Percentiles rank a stretch among this genome's conserved stretches.
Conservation (phyloP, 495 filamentous ascomycete species). For the Aspergillus hancockii region DNA sequence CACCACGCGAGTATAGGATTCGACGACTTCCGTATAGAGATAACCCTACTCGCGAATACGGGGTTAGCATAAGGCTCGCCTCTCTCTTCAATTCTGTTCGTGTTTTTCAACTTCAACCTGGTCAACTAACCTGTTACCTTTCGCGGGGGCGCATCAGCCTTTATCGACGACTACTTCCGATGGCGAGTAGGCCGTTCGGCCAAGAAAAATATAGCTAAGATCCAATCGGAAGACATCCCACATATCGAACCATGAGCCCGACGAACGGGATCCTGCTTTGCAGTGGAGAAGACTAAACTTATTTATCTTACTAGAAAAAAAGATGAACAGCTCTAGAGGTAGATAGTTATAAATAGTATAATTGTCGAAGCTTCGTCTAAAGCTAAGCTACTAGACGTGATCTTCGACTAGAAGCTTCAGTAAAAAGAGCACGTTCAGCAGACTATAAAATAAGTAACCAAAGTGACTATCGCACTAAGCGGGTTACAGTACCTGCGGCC, state of each 20-base stretch:
- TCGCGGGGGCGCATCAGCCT: slow-evolving; percentile 24
- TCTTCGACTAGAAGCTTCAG: slow-evolving; percentile 22
- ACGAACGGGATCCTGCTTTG: slow-evolving; percentile 21
- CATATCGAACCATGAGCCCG: slow-evolving; percentile 22
- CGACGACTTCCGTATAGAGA: slow-evolving; percentile 23
- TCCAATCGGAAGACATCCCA: slow-evolving; percentile 23
- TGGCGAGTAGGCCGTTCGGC: slow-evolving; percentile 19
- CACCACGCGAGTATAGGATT: slow-evolving; percentile 25
- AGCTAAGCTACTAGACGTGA: slow-evolving; percentile 26
- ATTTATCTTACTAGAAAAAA: slow-evolving; percentile 26
- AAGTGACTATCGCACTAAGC: slow-evolving; percentile 18
- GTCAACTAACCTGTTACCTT: slow-evolving; percentile 24
- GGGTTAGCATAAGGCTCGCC: slow-evolving; percentile 30
- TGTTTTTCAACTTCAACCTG: slow-evolving; percentile 30
- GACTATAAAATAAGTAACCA: slow-evolving; percentile 23
- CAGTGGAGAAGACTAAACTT: slow-evolving; percentile 27
- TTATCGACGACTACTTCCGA: slow-evolving; percentile 30
- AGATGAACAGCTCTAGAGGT: slow-evolving; percentile 9
- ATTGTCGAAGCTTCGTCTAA: slow-evolving; percentile 16
- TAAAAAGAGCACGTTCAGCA: slow-evolving; percentile 29
- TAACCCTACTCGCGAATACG: slow-evolving; percentile 18
- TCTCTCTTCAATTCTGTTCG: slow-evolving; percentile 28
- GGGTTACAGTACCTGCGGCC: slow-evolving; percentile 20
- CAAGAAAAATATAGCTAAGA: slow-evolving; percentile 22
- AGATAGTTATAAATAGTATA: slow-evolving; percentile 18